These are phyloP conservation scores for Malassezia arunalokei DNA, from an alignment of 1,284 basidiomycete species.

Conservation along the genomic window DNA sequence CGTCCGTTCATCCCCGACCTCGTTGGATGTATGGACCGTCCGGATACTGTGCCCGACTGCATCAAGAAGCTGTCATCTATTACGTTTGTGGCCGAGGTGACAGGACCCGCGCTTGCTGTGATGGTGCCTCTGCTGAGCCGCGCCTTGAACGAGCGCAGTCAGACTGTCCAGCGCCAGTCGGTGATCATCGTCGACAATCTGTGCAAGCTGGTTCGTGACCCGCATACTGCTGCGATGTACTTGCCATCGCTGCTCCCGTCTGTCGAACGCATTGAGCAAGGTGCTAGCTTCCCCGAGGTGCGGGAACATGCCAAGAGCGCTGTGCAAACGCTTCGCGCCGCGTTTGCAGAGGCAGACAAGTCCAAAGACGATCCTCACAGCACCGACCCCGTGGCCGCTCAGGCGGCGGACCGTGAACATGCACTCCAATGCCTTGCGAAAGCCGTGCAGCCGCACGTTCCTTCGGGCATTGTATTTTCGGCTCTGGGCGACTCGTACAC, in stretches of 20 bases:
- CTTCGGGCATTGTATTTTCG: constrained; percentile 23
- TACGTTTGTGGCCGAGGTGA: constrained; percentile 95
- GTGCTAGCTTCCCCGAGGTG: constrained; percentile 90
- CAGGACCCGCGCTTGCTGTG: constrained; percentile 85
- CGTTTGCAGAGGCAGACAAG: constrained; percentile 23
- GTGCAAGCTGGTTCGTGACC: constrained; percentile 91
- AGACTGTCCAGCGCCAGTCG: constrained; percentile 59
- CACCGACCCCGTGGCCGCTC: constrained; percentile 29
- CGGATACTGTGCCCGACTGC: constrained; percentile 68
- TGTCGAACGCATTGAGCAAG: constrained; percentile 76
- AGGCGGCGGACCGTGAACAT: constrained; percentile 13
- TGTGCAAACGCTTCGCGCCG: constrained; percentile 33
- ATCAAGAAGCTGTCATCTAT: constrained; percentile 90
- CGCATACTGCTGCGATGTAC: constrained; percentile 76
- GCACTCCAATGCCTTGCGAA: constrained; percentile 29
- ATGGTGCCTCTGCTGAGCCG: constrained; percentile 83
- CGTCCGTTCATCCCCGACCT: constrained; percentile 76
- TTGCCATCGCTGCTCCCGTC: constrained; percentile 78
- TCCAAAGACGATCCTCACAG: constrained; percentile 16
- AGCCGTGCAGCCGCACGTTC: constrained; percentile 26
- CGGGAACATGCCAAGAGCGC: constrained; percentile 42
- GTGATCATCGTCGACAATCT: constrained; percentile 84
- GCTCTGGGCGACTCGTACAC: constrained; percentile 34
- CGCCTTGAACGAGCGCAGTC: constrained; percentile 87
- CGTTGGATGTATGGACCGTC: constrained; percentile 76